Base-by-base conservation (phyloP, 2,329 filamentous ascomycete species). In the Ophiosphaerella narmari region DNA sequence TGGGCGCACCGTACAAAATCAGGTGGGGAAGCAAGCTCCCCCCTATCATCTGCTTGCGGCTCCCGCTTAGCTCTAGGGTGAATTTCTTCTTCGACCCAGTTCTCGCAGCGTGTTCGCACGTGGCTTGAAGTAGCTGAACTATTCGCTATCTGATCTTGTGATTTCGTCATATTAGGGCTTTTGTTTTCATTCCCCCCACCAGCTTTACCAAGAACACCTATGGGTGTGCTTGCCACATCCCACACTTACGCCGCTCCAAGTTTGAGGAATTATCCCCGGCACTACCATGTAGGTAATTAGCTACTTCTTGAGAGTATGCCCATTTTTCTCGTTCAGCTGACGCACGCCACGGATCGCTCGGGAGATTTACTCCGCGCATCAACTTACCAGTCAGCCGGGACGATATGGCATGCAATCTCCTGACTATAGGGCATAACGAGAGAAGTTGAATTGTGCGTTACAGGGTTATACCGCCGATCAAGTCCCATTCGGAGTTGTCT, bases 321-420 rank as follows among this genome's bases (percentile, higher is more conserved):
- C 48, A 33, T 31, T 31, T 41, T 36, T 29, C 26, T 44, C 31
- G 38, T 35, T 43, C 46, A 48, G 54, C 50, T 53, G 36, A 48
- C 37, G 47, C 34, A 29, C 43, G 44, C 43, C 42, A 51, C 52
- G 50, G 45, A 44, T 45, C 38, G 45, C 50, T 53, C 47, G 57
- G 42, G 37, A 51, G 44, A 50, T 44, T 55, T 48, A 39, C 34
- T 48, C 55, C 50, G 54, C 47, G 26, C 16, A 29, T 18, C 37
- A 38, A 44, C 37, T 43, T 53, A 55, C 54, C 56, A 39, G 34
- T 18, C 41, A 18, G 36, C 39, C 42, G 50, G 54, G 48, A 39
- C 43, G 23, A 29, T 24, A 24, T 44, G 18, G 31, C 13, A 35
- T 18, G 33, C 33, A 35, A 35, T 39, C 18, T 29, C 31, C 21